Conservation (phyloP, 2,329 filamentous ascomycete species). For the Neocatenulostroma microsporum region DNA sequence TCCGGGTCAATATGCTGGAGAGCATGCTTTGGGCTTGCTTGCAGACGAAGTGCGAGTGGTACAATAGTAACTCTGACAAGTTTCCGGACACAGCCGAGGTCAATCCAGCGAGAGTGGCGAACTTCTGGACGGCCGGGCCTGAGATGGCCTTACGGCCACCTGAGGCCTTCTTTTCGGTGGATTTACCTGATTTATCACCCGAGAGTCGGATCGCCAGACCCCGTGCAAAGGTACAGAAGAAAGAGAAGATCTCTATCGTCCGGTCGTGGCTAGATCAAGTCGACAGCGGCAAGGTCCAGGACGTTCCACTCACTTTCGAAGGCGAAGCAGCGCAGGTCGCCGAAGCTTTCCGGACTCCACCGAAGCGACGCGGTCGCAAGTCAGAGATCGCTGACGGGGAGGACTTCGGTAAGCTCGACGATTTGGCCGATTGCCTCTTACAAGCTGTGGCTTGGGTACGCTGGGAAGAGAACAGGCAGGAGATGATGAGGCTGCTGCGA, state of each 20-base stretch:
- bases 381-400: too few species aligned
- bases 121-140: slow-evolving; percentile 45
- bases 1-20: slow-evolving; percentile 74
- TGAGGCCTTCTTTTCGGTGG: too few species aligned
- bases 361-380: too few species aligned
- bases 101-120: slow-evolving; percentile 47
- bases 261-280: slow-evolving; percentile 42
- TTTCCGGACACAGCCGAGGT: slow-evolving; percentile 42
- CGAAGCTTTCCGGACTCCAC: slow-evolving; percentile 23
- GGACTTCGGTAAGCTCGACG: slow-evolving; percentile 59
- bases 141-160: too few species aligned
- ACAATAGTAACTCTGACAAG: neutral
- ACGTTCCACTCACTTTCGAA: slow-evolving; percentile 23
- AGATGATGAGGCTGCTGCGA: neutral
- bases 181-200: too few species aligned
- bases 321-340: slow-evolving; percentile 32
- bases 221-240: slow-evolving; percentile 49
- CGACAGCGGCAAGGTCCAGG: too few species aligned
- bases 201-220: too few species aligned
- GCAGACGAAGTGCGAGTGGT: slow-evolving; percentile 45
- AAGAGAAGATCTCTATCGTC: slow-evolving; percentile 57
- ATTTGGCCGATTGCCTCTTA: slow-evolving; percentile 70
- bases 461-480: slow-evolving; percentile 56
- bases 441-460: slow-evolving; percentile 70
- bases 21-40: slow-evolving; percentile 70